Base-by-base conservation (phyloP, 108 stramenopile species). In the Nannochloropsis oceanica region DNA sequence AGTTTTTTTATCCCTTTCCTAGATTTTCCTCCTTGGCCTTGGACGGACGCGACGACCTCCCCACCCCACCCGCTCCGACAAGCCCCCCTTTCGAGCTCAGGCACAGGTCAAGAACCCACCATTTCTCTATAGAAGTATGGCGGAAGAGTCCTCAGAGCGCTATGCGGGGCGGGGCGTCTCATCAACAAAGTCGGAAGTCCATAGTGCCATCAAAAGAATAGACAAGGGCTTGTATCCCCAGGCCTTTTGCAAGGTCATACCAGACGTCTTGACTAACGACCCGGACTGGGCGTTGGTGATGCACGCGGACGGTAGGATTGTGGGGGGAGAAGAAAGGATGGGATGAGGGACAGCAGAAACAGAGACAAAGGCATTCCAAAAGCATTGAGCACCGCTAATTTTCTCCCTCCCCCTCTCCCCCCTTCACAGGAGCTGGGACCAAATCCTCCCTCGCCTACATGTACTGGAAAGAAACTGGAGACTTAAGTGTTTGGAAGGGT, bases 211-310 rank as follows among this genome's bases (percentile, higher is more conserved):
- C 20, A 85, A 85, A 43, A 42, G 81, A 25, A 27, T 85, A 7
- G 81, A 85, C 85, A 85, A 85, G 81, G 85, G 85, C 43, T 80
- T 85, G 42, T 81, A 81, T 42, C 85, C 85, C 13, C 34, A 43
- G n/a, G 85, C 85, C 26, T 85, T 85, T 81, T 85, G 85, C 85
- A 85, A 85, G 25, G 81, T 85, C 81, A 80, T 85, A 0, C 81
- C 85, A 13, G 85, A 85, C 85, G 42, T 85, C 81, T 34, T 34
- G n/a, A 81, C 85, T n/a, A 73, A 73, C 2, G 59, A 73, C 13
- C 43, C 43, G 22, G 85, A 85, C 27, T 81, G 81, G n/a, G 85
- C 80, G 8, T 80, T 85, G 25, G 81, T 85, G 25, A 85, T 85
- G 85, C 85, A 85, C 81, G 85, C 85, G 13, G 85, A 85, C 81